A percentile compares a stretch with the other conserved stretches of the same genome.
These are phyloP conservation scores for Ogataea saltuana DNA, from an alignment of 805 yeast species.

Conservation along the genomic window DNA sequence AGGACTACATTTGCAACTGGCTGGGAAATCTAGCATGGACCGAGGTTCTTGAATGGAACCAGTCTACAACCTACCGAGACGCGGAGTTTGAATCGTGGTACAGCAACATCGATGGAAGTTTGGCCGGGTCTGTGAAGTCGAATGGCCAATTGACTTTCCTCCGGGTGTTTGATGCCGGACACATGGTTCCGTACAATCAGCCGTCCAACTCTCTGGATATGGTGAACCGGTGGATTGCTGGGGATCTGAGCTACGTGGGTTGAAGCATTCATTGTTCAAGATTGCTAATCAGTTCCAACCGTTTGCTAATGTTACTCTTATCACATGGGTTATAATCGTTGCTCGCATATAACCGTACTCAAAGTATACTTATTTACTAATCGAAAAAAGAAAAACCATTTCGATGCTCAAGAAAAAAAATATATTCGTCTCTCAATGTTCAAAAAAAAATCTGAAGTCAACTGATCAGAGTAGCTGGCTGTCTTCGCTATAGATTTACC, in stretches of 20 bases:
- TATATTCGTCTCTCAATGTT: background rate
- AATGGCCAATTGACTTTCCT: conserved; percentile 74
- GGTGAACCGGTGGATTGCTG: conserved; percentile 83
- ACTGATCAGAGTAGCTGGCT: too few species aligned
- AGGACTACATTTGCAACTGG: conserved; percentile 97
- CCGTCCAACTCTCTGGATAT: conserved; percentile 75
- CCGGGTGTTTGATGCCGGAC: conserved; percentile 88
- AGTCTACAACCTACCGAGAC: conserved; percentile 16
- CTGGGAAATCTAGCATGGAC: conserved; percentile 91
- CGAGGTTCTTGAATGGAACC: conserved; percentile 54
- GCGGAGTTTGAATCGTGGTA: conserved; percentile 29
- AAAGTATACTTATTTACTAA: background rate
- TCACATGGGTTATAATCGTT: background rate
- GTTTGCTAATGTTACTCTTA: background rate
- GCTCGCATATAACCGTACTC: background rate
- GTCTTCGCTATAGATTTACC: too few species aligned
- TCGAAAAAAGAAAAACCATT: background rate
- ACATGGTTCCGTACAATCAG: conserved; percentile 93
- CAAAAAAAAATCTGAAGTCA: background rate
- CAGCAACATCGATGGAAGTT: conserved; percentile 28
- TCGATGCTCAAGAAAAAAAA: too few species aligned
- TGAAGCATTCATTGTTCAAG: too few species aligned
- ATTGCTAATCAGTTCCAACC: background rate
- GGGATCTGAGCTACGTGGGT: too few species aligned
- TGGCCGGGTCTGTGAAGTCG: conserved; percentile 43